Percentiles rank a stretch among this genome's conserved stretches.
Conservation (phyloP, 306 rosid species). For the Lagenaria siceraria region DNA sequence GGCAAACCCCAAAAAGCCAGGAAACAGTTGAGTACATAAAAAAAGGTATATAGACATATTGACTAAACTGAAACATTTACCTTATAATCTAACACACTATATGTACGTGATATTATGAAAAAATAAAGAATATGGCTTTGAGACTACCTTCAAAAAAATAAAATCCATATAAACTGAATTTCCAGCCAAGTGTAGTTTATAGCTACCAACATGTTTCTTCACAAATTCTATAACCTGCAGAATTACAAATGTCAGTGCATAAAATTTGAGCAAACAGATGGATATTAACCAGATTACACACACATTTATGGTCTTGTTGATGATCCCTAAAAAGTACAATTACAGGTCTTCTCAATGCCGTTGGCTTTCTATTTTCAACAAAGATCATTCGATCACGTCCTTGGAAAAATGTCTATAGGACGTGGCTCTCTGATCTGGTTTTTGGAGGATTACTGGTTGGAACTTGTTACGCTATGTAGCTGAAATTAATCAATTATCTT, state of each 20-base stretch:
- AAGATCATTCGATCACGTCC: not conserved
- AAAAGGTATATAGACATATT: not conserved
- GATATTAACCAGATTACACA: not conserved
- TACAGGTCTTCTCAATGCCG: not conserved
- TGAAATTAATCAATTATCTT: not conserved
- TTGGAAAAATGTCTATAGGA: not conserved
- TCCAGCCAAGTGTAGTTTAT: constrained; percentile 76
- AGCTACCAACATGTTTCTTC: constrained; percentile 39
- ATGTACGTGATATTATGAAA: not conserved
- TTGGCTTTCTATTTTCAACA: not conserved
- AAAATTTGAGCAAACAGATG: not conserved
- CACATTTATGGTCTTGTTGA: not conserved
- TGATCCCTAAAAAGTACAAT: not conserved
- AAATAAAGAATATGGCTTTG: not conserved
- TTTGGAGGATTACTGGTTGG: not conserved
- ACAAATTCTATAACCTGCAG: constrained; percentile 88
- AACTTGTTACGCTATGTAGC: not conserved
- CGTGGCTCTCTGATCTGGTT: not conserved
- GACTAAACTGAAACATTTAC: not conserved
- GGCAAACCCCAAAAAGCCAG: too few relatives aligned
- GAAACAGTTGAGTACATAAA: not conserved
- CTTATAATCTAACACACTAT: not conserved
- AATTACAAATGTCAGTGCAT: not conserved
- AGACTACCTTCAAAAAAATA: constrained; percentile 65
- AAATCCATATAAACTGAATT: constrained; percentile 79